Conservation (phyloP, 805 yeast species). For the Pichia ethanolica region DNA sequence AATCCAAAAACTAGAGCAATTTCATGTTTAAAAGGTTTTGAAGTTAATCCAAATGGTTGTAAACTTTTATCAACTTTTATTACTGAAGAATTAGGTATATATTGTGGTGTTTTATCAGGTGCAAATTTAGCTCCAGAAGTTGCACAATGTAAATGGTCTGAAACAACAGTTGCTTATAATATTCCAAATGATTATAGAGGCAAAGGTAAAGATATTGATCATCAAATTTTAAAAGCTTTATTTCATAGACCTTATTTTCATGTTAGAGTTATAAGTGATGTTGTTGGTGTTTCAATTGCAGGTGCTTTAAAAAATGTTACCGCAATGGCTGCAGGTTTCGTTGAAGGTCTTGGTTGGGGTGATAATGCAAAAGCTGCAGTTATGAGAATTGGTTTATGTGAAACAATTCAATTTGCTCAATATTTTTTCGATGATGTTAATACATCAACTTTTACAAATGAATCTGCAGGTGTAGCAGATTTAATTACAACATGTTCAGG, state of each 20-base stretch:
- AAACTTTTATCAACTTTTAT: constrained; percentile 74
- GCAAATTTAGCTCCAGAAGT: constrained; percentile 97
- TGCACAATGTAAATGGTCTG: constrained; percentile 93
- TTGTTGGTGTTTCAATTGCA: constrained; percentile 92
- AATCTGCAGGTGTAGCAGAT: constrained; percentile 97
- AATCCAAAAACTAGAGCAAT: constrained; percentile 72
- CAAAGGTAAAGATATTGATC: constrained; percentile 65
- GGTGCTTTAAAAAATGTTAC: constrained; percentile 97
- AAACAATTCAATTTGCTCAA: constrained; percentile 80
- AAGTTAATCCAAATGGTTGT: constrained; percentile 79
- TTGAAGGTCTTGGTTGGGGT: constrained; percentile 98
- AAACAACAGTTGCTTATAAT: constrained; percentile 91
- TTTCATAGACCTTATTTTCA: constrained; percentile 99
- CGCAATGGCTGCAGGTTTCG: constrained; percentile 95
- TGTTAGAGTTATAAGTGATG: constrained; percentile 85
- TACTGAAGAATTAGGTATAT: constrained; percentile 70
- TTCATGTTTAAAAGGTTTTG: constrained; percentile 93
- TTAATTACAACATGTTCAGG: constrained; percentile 96
- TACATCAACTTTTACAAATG: constrained; percentile 80
- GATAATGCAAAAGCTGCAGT: constrained; percentile 97
- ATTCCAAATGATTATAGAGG: constrained; percentile 63
- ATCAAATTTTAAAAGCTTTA: constrained; percentile 60
- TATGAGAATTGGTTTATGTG: constrained; percentile 91
- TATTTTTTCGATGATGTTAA: constrained; percentile 70
- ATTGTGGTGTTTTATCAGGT: constrained; percentile 95